Base-by-base conservation (phyloP, 225 moss, liverwort and hornwort species). In the Neckera pumila region DNA sequence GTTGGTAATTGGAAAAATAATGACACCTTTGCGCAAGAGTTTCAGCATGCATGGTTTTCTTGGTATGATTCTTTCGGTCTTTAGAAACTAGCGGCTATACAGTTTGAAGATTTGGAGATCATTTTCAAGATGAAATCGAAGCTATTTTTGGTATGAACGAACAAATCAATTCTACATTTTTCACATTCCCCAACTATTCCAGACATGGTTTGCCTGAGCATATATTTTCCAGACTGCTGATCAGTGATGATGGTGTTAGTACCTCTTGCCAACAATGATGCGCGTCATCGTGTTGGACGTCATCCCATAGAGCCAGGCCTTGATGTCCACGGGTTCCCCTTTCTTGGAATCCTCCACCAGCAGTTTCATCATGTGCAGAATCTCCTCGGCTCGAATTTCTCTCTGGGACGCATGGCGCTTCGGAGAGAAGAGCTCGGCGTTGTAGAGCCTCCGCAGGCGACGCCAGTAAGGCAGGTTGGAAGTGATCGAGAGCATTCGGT, bases 261-360 rank as follows among this genome's bases (percentile, higher is more conserved):
- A 85, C 92, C 88, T 89, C 75, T 89, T 90, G 58, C 78, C 75
- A n/a, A 79, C 69, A 5, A 85, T 20, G 49, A 92, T 87, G 27
- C 69, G 84, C 27, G 85, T 89, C 87, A 87, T 89, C 31, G 17
- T 91, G 86, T 92, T 92, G 71, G 43, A 87, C 16, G 70, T 77
- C 31, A 85, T 69, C 11, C 80, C 76, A 10, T 81, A 76, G 15
- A 92, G 45, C 85, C 85, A 92, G 40, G 62, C 63, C 23, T 88
- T 88, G 45, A 89, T 62, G 45, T 90, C 77, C 19, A 91, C 49
- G 13, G 38, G 62, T 3, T 79, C 61, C 19, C 87, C 81, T 10
- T 74, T 86, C 60, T 87, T 77, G 47, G 40, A 63, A 10, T 92
- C 87, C 60, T 54, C 54, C 54, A 54, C 5, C 54, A 54, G 18